phyloP scores from a whole-genome alignment of 179 eudicot species.

The Beta lomatogona region DNA sequence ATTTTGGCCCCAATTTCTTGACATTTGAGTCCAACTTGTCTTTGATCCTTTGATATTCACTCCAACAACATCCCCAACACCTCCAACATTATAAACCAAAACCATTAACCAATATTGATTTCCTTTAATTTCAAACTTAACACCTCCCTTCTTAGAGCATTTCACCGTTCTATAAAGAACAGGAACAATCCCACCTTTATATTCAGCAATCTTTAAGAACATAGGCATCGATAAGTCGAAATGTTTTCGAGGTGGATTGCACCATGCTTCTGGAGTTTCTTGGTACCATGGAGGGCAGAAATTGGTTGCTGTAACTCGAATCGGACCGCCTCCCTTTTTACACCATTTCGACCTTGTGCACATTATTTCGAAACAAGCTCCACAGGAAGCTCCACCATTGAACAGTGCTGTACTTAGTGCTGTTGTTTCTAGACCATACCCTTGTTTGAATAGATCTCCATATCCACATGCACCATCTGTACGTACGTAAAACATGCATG shows the following conservation, averaged over 20 bases:
- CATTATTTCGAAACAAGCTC: slow-evolving; percentile 42
- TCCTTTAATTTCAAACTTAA: slow-evolving; percentile 41
- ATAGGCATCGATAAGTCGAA: slow-evolving; percentile 44
- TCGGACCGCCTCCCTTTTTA: slow-evolving; percentile 20
- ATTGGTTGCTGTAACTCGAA: slow-evolving; percentile 49
- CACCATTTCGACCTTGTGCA: slow-evolving; percentile 38
- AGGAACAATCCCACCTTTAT: slow-evolving; percentile 43
- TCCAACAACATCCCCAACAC: slow-evolving; percentile 37
- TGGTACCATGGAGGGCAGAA: slow-evolving; percentile 46
- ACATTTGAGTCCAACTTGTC: slow-evolving; percentile 38
- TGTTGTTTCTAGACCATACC: slow-evolving; percentile 46
- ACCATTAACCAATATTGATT: slow-evolving; percentile 41
- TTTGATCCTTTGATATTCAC: slow-evolving; percentile 39
- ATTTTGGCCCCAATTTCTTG: slow-evolving; percentile 46
- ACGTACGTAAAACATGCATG: background rate
- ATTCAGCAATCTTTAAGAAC: slow-evolving; percentile 36
- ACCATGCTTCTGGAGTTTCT: slow-evolving; percentile 34
- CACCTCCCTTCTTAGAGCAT: slow-evolving; percentile 39
- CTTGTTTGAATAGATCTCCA: slow-evolving; percentile 38
- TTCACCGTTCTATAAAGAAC: slow-evolving; percentile 30
- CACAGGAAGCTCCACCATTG: slow-evolving; percentile 43
- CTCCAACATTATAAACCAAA: slow-evolving; percentile 46
- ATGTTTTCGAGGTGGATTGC: slow-evolving; percentile 50
- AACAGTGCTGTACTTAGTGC: slow-evolving; percentile 54
- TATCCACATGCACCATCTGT: slow-evolving; percentile 59